Percentiles rank a stretch among this genome's conserved stretches.
Conservation (phyloP, 345 rosid genomes). For the Pelargonium nanum region DNA sequence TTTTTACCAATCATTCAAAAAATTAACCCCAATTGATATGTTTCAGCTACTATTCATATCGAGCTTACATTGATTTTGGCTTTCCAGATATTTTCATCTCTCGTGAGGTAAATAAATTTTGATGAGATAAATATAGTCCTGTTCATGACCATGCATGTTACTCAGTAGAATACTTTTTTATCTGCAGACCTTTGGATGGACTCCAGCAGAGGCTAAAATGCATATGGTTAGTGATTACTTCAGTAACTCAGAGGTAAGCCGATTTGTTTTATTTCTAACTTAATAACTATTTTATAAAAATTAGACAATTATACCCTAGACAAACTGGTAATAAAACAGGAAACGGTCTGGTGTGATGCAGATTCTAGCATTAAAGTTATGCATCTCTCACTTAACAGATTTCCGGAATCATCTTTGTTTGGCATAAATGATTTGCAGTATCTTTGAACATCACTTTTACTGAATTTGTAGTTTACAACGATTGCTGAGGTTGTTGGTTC, state of each 20-base stretch:
- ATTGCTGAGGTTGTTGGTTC: slow-evolving; percentile 84
- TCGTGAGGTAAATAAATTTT: slow-evolving; percentile 63
- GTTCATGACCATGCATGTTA: not conserved
- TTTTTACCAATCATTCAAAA: not conserved
- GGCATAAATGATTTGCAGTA: too few relatives aligned
- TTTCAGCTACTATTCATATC: slow-evolving; percentile 80
- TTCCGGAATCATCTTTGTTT: too few relatives aligned
- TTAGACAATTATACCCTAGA: slow-evolving; percentile 3
- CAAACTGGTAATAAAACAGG: not conserved
- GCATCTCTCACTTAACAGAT: slow-evolving; percentile 3
- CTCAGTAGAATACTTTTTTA: slow-evolving; percentile 14
- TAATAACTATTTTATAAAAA: not conserved
- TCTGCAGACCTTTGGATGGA: slow-evolving; percentile 84
- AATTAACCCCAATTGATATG: slow-evolving; percentile 16
- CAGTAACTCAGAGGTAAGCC: slow-evolving; percentile 71
- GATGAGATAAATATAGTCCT: not conserved
- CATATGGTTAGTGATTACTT: slow-evolving; percentile 90
- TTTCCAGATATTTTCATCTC: slow-evolving; percentile 79
- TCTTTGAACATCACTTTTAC: slow-evolving; percentile 6
- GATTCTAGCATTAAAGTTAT: not conserved
- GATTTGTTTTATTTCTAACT: slow-evolving; percentile 9
- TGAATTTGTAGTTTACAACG: slow-evolving; percentile 58
- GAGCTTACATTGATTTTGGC: slow-evolving; percentile 75
- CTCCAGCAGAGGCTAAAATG: slow-evolving; percentile 81
- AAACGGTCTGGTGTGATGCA: not conserved